phyloP scores from a whole-genome alignment of 1,139 yeast genomes.

The Yamadazyma triangularis region DNA sequence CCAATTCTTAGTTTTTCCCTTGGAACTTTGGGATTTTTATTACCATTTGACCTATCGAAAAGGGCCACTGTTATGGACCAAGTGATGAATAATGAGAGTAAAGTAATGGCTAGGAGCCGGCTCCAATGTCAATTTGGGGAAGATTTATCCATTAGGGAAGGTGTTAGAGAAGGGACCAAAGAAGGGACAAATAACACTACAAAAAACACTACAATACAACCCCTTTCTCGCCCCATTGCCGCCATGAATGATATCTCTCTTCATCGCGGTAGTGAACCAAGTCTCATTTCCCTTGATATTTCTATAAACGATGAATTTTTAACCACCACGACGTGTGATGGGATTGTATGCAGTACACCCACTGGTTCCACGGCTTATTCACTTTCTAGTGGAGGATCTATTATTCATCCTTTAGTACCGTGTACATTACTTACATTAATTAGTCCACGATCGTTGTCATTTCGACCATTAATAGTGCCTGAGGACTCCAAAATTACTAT shows the following conservation, averaged over 20 bases:
- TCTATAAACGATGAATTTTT: constrained; percentile 75
- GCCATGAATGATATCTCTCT: constrained; percentile 91
- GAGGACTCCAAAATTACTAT: constrained; percentile 65
- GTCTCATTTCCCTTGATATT: constrained; percentile 76
- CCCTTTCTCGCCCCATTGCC: too few species aligned
- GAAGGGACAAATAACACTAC: constrained; percentile 18
- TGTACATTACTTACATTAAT: constrained; percentile 83
- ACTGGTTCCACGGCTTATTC: constrained; percentile 97
- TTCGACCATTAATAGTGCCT: constrained; percentile 82
- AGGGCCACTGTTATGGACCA: constrained; percentile 56
- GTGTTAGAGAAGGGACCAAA: constrained; percentile 26
- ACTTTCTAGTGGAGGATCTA: constrained; percentile 85
- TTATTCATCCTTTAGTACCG: constrained; percentile 84
- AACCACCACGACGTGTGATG: constrained; percentile 91
- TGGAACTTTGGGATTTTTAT: constrained; percentile 86
- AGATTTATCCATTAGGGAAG: too few species aligned
- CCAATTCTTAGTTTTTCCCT: constrained; percentile 86
- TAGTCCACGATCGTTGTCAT: constrained; percentile 83
- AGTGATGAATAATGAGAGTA: constrained; percentile 65
- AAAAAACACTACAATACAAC: too few species aligned
- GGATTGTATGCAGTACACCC: constrained; percentile 80
- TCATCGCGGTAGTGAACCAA: constrained; percentile 88
- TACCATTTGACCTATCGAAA: constrained; percentile 77
- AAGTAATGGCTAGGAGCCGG: constrained; percentile 71
- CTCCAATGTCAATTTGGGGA: constrained; percentile 74